Percentiles rank a stretch among this genome's conserved stretches.
Conservation (phyloP, 257 asterid genomes). For the Phtheirospermum japonicum region DNA sequence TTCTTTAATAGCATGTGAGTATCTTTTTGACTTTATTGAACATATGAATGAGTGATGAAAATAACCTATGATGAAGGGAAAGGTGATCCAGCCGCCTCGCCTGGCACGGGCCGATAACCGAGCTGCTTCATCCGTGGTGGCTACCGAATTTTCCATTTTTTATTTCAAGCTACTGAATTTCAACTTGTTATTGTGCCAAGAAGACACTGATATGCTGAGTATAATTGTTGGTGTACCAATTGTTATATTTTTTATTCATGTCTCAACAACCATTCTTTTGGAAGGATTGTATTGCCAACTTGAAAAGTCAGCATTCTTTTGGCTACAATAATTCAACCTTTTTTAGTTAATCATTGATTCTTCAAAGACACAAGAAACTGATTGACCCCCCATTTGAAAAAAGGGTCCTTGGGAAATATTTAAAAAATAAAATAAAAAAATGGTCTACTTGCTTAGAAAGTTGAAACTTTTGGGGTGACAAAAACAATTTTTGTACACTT, state of each 20-base stretch:
- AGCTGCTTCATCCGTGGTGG: constrained; percentile 29
- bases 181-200: constrained; percentile 16
- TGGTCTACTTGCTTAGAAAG: background rate
- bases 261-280: constrained; percentile 16
- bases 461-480: background rate
- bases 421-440: background rate
- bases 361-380: no score
- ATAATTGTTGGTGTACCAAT: constrained; percentile 12
- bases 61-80: constrained; percentile 58
- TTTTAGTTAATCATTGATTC: background rate
- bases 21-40: background rate
- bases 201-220: background rate
- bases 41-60: background rate
- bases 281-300: constrained; percentile 27
- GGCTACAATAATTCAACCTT: constrained; percentile 16
- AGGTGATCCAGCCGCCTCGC: constrained; percentile 57
- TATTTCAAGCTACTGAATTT: constrained; percentile 9
- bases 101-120: constrained; percentile 9
- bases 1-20: no score
- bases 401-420: background rate
- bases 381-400: background rate
- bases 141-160: constrained; percentile 29
- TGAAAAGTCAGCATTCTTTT: constrained; percentile 29
- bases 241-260: background rate
- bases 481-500: background rate